Percentiles rank a stretch among this genome's conserved stretches.
phyloP scores from a whole-genome alignment of 495 filamentous ascomycete genomes.

The Daldinia decipiens region DNA sequence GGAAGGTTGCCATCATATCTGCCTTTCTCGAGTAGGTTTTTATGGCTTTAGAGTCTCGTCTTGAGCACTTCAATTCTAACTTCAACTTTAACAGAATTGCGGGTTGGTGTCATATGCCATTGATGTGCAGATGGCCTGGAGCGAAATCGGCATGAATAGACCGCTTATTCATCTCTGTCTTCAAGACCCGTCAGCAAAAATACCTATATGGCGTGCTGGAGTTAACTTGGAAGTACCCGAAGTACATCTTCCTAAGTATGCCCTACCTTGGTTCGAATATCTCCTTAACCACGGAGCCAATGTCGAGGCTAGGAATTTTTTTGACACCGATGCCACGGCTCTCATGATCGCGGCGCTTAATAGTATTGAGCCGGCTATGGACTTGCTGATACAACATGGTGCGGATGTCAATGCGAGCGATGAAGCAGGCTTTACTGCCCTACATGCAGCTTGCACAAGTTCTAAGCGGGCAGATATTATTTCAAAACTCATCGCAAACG shows the following conservation, averaged over 20 bases:
- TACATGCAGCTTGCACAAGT: conserved; percentile 15
- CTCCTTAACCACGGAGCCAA: neutral
- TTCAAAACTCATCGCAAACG: conserved; percentile 1
- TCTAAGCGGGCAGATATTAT: neutral
- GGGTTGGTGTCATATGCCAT: conserved; percentile 10
- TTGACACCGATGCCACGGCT: conserved; percentile 1
- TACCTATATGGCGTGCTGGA: conserved; percentile 12
- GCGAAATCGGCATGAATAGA: neutral
- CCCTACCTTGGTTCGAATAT: neutral
- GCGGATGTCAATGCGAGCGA: conserved; percentile 19
- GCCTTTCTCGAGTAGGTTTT: neutral
- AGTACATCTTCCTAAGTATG: neutral
- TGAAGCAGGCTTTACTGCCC: conserved; percentile 10
- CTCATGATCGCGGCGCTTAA: conserved; percentile 13
- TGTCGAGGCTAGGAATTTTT: conserved; percentile 1
- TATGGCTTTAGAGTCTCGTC: neutral
- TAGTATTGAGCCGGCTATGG: neutral
- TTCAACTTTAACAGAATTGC: conserved; percentile 3
- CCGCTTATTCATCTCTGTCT: conserved; percentile 23
- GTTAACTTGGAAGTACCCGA: neutral
- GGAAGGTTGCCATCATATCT: neutral
- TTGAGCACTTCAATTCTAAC: neutral
- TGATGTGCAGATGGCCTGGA: conserved; percentile 7
- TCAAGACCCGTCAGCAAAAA: neutral
- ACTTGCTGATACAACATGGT: conserved; percentile 16